phyloP scores from a whole-genome alignment of 1,284 basidiomycete genomes.

The Malassezia pachydermatis region DNA sequence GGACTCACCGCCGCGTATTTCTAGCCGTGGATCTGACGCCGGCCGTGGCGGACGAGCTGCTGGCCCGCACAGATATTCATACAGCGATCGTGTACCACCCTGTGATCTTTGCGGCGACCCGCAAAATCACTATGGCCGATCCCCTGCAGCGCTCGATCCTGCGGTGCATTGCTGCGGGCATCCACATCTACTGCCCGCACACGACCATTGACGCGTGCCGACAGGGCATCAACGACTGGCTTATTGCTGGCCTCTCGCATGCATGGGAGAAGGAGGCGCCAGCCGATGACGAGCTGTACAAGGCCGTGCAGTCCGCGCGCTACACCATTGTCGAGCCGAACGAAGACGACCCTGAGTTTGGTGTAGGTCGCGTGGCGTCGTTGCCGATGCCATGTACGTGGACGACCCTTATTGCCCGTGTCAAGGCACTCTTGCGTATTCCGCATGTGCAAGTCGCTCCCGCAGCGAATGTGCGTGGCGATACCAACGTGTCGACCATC shows the following conservation, averaged over 20 bases:
- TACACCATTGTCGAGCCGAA: constrained; percentile 10
- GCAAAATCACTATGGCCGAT: constrained; percentile 65
- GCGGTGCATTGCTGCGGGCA: constrained; percentile 65
- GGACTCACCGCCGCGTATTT: constrained; percentile 22
- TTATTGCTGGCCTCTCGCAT: constrained; percentile 24
- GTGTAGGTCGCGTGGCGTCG: constrained; percentile 5
- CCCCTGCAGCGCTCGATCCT: constrained; percentile 72
- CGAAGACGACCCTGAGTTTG: constrained; percentile 3
- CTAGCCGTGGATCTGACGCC: constrained; percentile 43
- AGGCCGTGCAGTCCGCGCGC: constrained; percentile 2
- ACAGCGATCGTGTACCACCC: constrained; percentile 65
- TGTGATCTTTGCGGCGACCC: constrained; percentile 71
- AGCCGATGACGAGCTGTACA: not conserved
- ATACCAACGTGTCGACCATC: constrained; percentile 23
- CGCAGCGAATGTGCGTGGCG: constrained; percentile 2
- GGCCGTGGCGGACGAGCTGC: constrained; percentile 36
- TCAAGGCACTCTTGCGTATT: constrained; percentile 9
- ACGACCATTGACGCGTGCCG: constrained; percentile 70
- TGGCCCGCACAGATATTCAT: constrained; percentile 24
- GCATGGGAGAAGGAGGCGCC: constrained; percentile 16
- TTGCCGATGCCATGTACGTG: not conserved
- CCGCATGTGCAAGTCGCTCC: constrained; percentile 11
- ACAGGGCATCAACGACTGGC: constrained; percentile 64
- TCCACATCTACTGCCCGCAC: constrained; percentile 78
- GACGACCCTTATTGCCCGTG: not conserved